These are phyloP conservation scores for Nevesoporus exiguus DNA, from an alignment of 768 basidiomycete genomes.

Conservation along the genomic window DNA sequence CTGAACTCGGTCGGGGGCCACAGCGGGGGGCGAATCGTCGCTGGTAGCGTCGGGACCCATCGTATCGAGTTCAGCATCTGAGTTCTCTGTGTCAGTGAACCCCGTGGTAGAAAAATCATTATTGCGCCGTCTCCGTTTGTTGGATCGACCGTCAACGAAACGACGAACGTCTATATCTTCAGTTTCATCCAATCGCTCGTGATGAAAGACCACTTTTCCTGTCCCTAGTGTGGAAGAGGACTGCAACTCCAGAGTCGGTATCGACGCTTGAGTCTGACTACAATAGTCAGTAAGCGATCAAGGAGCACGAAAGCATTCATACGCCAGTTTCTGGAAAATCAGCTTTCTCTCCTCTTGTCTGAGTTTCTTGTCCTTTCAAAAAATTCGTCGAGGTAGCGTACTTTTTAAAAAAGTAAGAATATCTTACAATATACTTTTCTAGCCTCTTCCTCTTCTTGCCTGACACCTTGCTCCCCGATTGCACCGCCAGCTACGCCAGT, in stretches of 20 bases:
- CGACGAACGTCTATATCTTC: constrained; percentile 61
- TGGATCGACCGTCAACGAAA: constrained; percentile 44
- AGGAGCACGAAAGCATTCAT: constrained; percentile 24
- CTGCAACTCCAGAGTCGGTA: constrained; percentile 59
- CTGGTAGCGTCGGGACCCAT: constrained; percentile 22
- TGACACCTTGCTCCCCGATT: constrained; percentile 70
- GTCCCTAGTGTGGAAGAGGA: constrained; percentile 85
- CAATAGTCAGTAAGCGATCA: constrained; percentile 14
- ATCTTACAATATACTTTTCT: constrained; percentile 86
- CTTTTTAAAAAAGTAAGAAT: not conserved
- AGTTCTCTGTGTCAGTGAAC: constrained; percentile 30
- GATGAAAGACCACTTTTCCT: constrained; percentile 57
- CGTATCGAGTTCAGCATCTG: constrained; percentile 33
- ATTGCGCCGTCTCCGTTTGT: constrained; percentile 48
- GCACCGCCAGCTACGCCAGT: constrained; percentile 31
- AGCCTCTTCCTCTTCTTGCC: constrained; percentile 85
- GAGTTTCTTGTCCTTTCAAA: constrained; percentile 77
- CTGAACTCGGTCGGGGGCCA: constrained; percentile 1
- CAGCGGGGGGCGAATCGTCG: constrained; percentile 5
- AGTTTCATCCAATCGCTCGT: constrained; percentile 51
- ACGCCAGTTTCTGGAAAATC: constrained; percentile 83
- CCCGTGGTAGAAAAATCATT: constrained; percentile 18
- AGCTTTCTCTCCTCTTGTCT: constrained; percentile 81
- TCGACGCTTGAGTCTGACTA: constrained; percentile 75
- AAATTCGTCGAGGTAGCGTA: not conserved